Conservation (phyloP, 208 protist species). For the Lotmaria passim region DNA sequence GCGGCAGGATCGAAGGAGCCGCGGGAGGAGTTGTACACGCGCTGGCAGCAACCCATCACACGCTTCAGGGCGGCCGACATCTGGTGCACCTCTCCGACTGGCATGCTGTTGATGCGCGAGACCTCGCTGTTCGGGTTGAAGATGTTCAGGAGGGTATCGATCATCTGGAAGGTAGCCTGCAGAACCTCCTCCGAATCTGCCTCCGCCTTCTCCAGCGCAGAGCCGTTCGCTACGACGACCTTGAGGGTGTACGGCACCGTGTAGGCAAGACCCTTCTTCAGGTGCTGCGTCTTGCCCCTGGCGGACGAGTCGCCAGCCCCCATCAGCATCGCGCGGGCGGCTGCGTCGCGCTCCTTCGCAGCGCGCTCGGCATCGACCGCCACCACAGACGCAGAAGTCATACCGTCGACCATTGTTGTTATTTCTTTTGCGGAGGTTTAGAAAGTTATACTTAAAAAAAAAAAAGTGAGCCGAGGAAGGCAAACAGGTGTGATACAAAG, state of each 20-base stretch:
- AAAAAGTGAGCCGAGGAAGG: not conserved
- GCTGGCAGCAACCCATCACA: slow-evolving; percentile 54
- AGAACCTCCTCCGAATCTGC: slow-evolving; percentile 38
- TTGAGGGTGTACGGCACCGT: slow-evolving; percentile 79
- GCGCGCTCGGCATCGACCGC: slow-evolving; percentile 51
- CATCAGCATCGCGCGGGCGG: slow-evolving; percentile 58
- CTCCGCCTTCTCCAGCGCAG: slow-evolving; percentile 28
- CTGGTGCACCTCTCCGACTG: slow-evolving; percentile 50
- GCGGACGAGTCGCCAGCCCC: slow-evolving; percentile 36
- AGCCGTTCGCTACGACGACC: slow-evolving; percentile 42
- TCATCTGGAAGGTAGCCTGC: slow-evolving; percentile 54
- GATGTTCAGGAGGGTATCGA: slow-evolving; percentile 64
- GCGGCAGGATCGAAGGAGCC: slow-evolving; percentile 60
- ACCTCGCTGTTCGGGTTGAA: slow-evolving; percentile 75
- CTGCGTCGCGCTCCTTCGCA: slow-evolving; percentile 62
- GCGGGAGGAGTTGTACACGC: slow-evolving; percentile 56
- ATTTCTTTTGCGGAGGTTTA: not conserved
- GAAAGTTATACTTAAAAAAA: slow-evolving; percentile 4
- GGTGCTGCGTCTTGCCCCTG: slow-evolving; percentile 35
- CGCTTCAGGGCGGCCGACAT: slow-evolving; percentile 61
- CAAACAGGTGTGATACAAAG: not conserved
- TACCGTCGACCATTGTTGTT: slow-evolving; percentile 57
- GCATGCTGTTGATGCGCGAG: slow-evolving; percentile 51
- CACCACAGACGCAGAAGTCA: slow-evolving; percentile 61
- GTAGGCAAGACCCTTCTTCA: slow-evolving; percentile 55